Conservation (phyloP, 805 yeast species). For the Candida stauntonica region DNA sequence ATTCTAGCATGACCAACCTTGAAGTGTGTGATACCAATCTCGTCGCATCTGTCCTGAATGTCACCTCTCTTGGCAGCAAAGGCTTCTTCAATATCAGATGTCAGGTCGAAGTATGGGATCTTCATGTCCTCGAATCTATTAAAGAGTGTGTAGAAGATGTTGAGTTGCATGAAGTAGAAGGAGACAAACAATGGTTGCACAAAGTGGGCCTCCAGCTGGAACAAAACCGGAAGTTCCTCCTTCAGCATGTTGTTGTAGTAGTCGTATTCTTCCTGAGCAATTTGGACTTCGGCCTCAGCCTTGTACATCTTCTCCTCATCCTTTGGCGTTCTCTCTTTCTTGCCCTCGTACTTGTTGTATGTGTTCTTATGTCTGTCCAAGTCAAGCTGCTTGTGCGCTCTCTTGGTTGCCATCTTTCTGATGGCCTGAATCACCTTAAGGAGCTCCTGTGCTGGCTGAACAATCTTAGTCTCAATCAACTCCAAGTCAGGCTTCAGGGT, state of each 20-base stretch:
- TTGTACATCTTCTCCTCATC: slow-evolving; percentile 88
- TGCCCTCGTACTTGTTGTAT: slow-evolving; percentile 68
- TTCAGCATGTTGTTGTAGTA: slow-evolving; percentile 94
- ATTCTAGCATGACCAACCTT: slow-evolving; percentile 82
- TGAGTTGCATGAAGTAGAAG: slow-evolving; percentile 95
- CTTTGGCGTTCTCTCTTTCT: slow-evolving; percentile 78
- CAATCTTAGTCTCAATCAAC: slow-evolving; percentile 83
- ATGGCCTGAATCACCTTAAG: slow-evolving; percentile 75
- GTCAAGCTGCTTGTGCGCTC: slow-evolving; percentile 94
- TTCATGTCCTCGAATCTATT: slow-evolving; percentile 92
- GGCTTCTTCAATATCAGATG: slow-evolving; percentile 77
- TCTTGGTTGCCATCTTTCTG: slow-evolving; percentile 90
- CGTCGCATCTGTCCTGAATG: slow-evolving; percentile 84
- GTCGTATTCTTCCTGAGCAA: slow-evolving; percentile 93
- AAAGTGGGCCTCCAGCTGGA: slow-evolving; percentile 85
- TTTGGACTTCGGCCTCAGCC: slow-evolving; percentile 83
- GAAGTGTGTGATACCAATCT: slow-evolving; percentile 86
- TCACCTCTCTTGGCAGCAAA: slow-evolving; percentile 81
- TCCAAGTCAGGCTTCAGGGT: slow-evolving; percentile 90
- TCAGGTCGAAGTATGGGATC: slow-evolving; percentile 90
- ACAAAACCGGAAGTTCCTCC: slow-evolving; percentile 81
- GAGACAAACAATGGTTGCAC: slow-evolving; percentile 92
- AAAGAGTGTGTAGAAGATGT: slow-evolving; percentile 90
- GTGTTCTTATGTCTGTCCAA: slow-evolving; percentile 78
- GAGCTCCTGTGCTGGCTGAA: slow-evolving; percentile 88